Percentiles rank a stretch among this genome's conserved stretches.
Evolutionary conservation across 345 rosid genomes (phyloP).

Genomic region (Rhodamnia rubescens): DNA sequence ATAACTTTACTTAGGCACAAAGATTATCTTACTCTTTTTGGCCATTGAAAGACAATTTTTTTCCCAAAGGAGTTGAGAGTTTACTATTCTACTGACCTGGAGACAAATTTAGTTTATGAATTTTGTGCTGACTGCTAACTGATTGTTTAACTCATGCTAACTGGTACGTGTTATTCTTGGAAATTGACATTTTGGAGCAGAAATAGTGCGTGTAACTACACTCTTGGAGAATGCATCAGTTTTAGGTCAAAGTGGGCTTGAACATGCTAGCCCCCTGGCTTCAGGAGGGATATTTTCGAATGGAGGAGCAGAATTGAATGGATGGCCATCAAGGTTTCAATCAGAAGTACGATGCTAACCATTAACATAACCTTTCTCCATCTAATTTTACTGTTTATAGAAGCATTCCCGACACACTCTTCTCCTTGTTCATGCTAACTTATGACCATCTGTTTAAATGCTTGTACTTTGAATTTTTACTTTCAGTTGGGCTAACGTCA

Average conservation of each 20-base stretch:
- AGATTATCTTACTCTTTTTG: not conserved
- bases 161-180: slow-evolving; percentile 91
- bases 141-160: slow-evolving; percentile 68
- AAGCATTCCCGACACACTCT: slow-evolving; percentile 44
- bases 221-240: slow-evolving; percentile 99
- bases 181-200: slow-evolving; percentile 98
- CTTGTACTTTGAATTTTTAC: slow-evolving; percentile 10
- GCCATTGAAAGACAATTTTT: not conserved
- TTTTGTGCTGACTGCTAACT: slow-evolving; percentile 57
- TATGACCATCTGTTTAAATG: slow-evolving; percentile 30
- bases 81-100: slow-evolving; percentile 44
- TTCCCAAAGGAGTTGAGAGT: slow-evolving; percentile 17
- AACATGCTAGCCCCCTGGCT: slow-evolving; percentile 86
- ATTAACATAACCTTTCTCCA: slow-evolving; percentile 83
- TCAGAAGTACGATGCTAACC: slow-evolving; percentile 99
- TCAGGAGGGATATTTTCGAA: slow-evolving; percentile 89
- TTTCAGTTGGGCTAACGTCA: not conserved
- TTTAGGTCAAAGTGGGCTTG: slow-evolving; percentile 96
- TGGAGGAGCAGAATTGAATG: slow-evolving; percentile 86
- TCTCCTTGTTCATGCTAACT: slow-evolving; percentile 37
- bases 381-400: slow-evolving; percentile 49
- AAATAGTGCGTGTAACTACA: slow-evolving; percentile 96
- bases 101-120: slow-evolving; percentile 31
- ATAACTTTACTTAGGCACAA: not conserved
- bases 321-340: slow-evolving; percentile 92